phyloP scores from a whole-genome alignment of 2,329 filamentous ascomycete genomes.

The Dendryphion nanum region DNA sequence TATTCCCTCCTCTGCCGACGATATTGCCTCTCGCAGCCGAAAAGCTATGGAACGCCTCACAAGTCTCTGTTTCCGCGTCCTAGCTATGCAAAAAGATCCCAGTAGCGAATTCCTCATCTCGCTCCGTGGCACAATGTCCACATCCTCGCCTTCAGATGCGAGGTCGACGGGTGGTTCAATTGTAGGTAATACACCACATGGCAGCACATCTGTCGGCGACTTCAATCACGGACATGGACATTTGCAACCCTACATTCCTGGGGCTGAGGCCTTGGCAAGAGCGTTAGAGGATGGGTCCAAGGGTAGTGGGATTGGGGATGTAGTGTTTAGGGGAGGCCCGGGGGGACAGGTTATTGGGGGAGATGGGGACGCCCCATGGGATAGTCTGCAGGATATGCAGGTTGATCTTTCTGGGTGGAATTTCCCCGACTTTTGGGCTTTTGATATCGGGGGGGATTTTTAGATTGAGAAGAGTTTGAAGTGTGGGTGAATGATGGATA shows the following conservation, averaged over 20 bases:
- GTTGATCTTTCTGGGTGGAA: constrained; percentile 29
- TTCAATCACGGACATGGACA: no score
- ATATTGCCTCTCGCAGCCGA: constrained; percentile 18
- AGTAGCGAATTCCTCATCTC: constrained; percentile 18
- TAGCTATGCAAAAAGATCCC: constrained; percentile 31
- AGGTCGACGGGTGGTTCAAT: constrained; percentile 2
- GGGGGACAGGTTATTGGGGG: no score
- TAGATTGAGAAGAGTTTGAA: no score
- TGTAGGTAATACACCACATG: constrained; percentile 1
- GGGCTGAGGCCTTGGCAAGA: constrained; percentile 6
- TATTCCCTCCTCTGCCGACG: constrained; percentile 14
- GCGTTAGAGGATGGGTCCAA: constrained; percentile 8
- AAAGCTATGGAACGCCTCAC: constrained; percentile 28
- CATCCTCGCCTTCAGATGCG: constrained; percentile 5
- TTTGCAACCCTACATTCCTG: constrained; percentile 8
- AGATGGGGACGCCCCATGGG: constrained; percentile 11
- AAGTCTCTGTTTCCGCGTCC: constrained; percentile 23
- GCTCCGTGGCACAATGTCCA: constrained; percentile 18
- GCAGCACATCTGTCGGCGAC: not conserved
- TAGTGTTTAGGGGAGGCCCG: no score
- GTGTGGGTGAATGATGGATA: no score
- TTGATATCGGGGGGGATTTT: constrained; percentile 31
- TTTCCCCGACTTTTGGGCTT: constrained; percentile 36
- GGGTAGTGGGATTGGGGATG: constrained; percentile 2
- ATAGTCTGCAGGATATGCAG: constrained; percentile 27